phyloP scores from a whole-genome alignment of 208 protist species.

The Acanthamoeba lenticulata region DNA sequence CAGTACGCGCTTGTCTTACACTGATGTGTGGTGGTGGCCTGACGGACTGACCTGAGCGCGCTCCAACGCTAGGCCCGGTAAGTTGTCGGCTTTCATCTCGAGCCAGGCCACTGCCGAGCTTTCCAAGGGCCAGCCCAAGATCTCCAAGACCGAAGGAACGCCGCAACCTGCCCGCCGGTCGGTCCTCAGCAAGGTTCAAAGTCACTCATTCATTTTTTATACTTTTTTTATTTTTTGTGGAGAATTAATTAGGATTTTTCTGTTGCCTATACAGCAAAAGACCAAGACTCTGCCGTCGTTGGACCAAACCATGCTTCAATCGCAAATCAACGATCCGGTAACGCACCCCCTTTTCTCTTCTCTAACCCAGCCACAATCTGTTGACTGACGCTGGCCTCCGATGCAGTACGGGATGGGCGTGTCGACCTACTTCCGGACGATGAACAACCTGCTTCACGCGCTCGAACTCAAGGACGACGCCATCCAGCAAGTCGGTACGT shows the following conservation, averaged over 20 bases:
- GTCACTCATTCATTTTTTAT: too few species aligned
- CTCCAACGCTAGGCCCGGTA: not conserved
- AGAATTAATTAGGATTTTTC: too few species aligned
- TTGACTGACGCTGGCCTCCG: too few species aligned
- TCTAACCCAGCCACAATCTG: not conserved
- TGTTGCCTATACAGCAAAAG: not conserved
- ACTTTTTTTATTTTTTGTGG: too few species aligned
- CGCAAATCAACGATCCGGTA: conserved; percentile 1
- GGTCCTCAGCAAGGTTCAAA: not conserved
- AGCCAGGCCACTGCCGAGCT: conserved; percentile 39
- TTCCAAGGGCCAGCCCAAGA: not conserved
- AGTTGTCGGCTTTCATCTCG: conserved; percentile 7
- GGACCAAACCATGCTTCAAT: conserved; percentile 34
- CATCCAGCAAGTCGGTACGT: not conserved
- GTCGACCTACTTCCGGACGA: conserved; percentile 42
- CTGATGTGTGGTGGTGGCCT: too few species aligned
- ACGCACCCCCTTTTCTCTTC: not conserved
- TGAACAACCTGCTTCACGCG: conserved; percentile 28
- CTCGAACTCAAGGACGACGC: not conserved
- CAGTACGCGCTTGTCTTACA: not conserved
- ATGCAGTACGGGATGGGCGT: conserved; percentile 29
- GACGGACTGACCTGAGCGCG: not conserved
- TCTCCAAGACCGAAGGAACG: not conserved
- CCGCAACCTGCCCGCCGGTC: not conserved
- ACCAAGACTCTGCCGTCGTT: not conserved